These are phyloP conservation scores for Parastagonospora nodorum DNA, from an alignment of 2,329 filamentous ascomycete genomes.

Conservation along the genomic window DNA sequence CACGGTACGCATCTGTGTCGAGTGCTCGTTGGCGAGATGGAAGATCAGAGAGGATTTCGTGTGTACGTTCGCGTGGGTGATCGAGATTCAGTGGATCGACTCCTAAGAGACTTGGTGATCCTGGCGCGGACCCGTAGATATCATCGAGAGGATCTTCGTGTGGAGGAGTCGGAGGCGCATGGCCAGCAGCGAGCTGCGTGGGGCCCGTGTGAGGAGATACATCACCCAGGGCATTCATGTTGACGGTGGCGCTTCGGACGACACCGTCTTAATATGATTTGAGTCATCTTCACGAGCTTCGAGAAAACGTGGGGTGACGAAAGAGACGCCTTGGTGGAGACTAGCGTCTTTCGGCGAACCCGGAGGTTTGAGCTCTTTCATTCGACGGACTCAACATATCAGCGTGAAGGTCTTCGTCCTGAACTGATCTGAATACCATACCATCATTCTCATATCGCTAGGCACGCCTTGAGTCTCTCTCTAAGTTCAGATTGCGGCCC, in stretches of 20 bases:
- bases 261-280: background rate
- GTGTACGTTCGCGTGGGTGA: slow-evolving; percentile 2
- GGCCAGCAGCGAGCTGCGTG: slow-evolving; percentile 33
- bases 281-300: slow-evolving; percentile 13
- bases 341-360: slow-evolving; percentile 19
- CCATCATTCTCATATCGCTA: too few species aligned
- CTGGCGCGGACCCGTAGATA: slow-evolving; percentile 53
- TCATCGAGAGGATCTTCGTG: slow-evolving; percentile 49
- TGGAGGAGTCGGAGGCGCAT: slow-evolving; percentile 40
- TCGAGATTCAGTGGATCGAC: background rate
- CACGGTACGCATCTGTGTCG: slow-evolving; percentile 85
- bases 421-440: too few species aligned
- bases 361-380: slow-evolving; percentile 22
- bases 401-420: background rate
- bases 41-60: slow-evolving; percentile 69
- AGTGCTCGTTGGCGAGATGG: slow-evolving; percentile 76
- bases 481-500: too few species aligned
- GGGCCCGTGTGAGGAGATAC: slow-evolving; percentile 32
- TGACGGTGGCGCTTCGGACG: background rate
- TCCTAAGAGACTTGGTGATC: slow-evolving; percentile 39
- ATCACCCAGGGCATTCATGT: slow-evolving; percentile 25
- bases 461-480: too few species aligned
- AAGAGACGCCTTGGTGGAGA: slow-evolving; percentile 13
- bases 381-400: background rate
- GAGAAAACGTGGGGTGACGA: slow-evolving; percentile 12